phyloP scores from a whole-genome alignment of 805 yeast genomes.

The Nakazawaea populi region DNA sequence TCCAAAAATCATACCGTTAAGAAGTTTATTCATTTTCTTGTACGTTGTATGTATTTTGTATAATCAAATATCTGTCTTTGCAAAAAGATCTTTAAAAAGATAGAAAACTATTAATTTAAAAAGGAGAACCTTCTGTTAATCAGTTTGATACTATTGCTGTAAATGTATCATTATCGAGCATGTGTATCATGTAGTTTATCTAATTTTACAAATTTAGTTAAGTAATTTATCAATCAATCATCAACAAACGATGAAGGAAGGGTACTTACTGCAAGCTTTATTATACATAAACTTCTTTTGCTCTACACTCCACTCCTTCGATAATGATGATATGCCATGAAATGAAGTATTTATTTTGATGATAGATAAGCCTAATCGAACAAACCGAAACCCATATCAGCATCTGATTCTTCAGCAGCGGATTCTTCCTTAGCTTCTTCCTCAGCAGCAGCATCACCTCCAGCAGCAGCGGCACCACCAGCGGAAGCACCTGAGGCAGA shows the following conservation, averaged over 20 bases:
- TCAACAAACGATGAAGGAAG: too few relatives aligned
- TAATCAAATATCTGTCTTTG: background rate
- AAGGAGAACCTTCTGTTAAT: background rate
- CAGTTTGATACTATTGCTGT: too few relatives aligned
- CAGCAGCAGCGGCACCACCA: slow-evolving; percentile 40
- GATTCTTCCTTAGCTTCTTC: slow-evolving; percentile 53
- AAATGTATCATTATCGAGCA: too few relatives aligned
- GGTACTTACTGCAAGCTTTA: too few relatives aligned
- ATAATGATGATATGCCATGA: background rate
- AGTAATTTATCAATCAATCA: too few relatives aligned
- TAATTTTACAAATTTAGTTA: too few relatives aligned
- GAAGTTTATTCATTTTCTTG: background rate
- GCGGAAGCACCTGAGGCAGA: slow-evolving; percentile 41
- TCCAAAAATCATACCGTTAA: slow-evolving; percentile 99
- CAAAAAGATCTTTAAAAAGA: background rate
- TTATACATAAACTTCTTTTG: too few relatives aligned
- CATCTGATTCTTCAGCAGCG: slow-evolving; percentile 64
- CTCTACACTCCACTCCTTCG: background rate
- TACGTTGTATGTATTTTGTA: background rate
- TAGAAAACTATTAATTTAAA: background rate
- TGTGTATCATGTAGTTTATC: too few relatives aligned
- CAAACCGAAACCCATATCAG: slow-evolving; percentile 89
- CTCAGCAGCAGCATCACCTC: slow-evolving; percentile 48
- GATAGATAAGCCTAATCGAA: slow-evolving; percentile 57
- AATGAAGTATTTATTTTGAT: background rate